Percentiles rank a stretch among this genome's conserved stretches.
phyloP scores from a whole-genome alignment of 768 basidiomycete genomes.

The Astraeus odoratus region DNA sequence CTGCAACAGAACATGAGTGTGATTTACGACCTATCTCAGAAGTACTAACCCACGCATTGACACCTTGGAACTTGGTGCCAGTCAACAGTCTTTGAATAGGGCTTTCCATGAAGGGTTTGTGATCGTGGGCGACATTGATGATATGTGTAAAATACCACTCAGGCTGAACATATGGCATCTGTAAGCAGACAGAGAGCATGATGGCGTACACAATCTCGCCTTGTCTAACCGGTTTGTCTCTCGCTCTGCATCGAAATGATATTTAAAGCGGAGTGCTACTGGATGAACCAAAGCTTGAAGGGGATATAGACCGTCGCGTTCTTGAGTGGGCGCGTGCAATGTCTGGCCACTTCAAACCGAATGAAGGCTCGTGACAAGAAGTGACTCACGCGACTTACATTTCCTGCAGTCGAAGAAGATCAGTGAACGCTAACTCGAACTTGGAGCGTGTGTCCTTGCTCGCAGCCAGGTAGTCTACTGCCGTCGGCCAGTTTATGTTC shows the following conservation, averaged over 20 bases:
- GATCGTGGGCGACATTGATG: slow-evolving; percentile 81
- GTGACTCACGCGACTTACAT: slow-evolving; percentile 47
- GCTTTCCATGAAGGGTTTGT: slow-evolving; percentile 70
- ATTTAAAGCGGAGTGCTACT: slow-evolving; percentile 83
- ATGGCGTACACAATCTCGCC: slow-evolving; percentile 34
- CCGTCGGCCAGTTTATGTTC: slow-evolving; percentile 77
- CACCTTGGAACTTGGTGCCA: slow-evolving; percentile 49
- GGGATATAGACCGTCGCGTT: slow-evolving; percentile 62
- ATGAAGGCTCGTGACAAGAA: slow-evolving; percentile 3
- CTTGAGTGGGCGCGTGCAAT: slow-evolving; percentile 26
- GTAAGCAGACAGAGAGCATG: background rate
- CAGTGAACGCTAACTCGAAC: slow-evolving; percentile 76
- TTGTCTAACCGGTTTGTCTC: slow-evolving; percentile 92
- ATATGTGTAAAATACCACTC: slow-evolving; percentile 97
- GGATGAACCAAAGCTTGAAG: slow-evolving; percentile 80
- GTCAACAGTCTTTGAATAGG: slow-evolving; percentile 66
- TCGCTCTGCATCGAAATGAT: slow-evolving; percentile 84
- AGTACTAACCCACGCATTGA: slow-evolving; percentile 69
- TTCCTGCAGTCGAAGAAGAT: slow-evolving; percentile 69
- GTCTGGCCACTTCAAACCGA: slow-evolving; percentile 41
- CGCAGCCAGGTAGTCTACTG: slow-evolving; percentile 55
- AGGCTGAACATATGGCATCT: slow-evolving; percentile 44
- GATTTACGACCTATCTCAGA: background rate
- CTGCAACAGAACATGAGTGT: slow-evolving; percentile 32
- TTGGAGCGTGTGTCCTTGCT: slow-evolving; percentile 43